Base-by-base conservation (phyloP, 495 filamentous ascomycete species). In the Cladorrhinum samala region DNA sequence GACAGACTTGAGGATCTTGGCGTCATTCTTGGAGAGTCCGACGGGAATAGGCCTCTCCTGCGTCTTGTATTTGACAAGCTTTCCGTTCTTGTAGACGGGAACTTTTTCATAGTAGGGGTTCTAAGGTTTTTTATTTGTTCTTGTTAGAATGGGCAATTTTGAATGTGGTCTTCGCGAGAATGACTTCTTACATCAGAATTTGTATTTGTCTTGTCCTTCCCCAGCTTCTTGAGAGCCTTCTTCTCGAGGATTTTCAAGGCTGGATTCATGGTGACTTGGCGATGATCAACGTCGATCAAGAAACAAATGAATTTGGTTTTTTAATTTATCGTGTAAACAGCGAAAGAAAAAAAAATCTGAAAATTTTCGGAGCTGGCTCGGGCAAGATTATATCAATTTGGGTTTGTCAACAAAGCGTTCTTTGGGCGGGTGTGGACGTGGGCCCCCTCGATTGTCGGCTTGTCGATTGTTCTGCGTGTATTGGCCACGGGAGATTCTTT, bases 1-100 rank as follows among this genome's bases (percentile, higher is more conserved):
- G 57, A 94, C 86, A 42, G 83, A 82, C 38, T 82, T 87, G 42
- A 98, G 81, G 62, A 95, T 78, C 49, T 84, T 77, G 58, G 76
- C 79, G 68, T 98, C 94, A 53, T 93, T 82, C 5, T 82, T 69
- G 7, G 90, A 90, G 47, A 96, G 77, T 18, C 85, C 86, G 5
- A 76, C 75, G 0, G 86, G 87, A 18, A 84, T 66, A 1, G 85
- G 83, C 54, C 89, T 88, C 64, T 83, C 80, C 41, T 75, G 73
- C 63, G 80, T 86, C 68, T 83, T 83, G n/a, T 71, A 76, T 63
- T 83, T 87, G 17, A 61, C 68, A 11, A 68, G 68, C 18, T 56
- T 71, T 46, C 81, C 81, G 46, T 78, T 70, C n/a, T 87, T 70
- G 30, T 80, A 80, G 19, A 85, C 83, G 5, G 83, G 84, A 13